Evolutionary conservation across 305 asterid genomes (phyloP).

Genomic region (Fraxinus xanthoxyloides): DNA sequence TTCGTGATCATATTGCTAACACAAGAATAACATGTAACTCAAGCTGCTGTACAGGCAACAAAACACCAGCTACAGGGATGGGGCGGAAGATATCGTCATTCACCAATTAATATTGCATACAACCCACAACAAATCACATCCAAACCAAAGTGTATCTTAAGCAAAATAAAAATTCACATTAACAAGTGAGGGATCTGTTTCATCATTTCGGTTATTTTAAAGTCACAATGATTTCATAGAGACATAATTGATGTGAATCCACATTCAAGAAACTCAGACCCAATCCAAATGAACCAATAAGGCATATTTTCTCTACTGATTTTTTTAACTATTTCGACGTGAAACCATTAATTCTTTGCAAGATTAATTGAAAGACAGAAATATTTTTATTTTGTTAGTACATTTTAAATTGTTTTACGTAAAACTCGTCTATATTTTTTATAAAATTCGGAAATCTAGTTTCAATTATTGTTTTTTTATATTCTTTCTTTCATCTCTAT

Average conservation of each 20-base stretch:
- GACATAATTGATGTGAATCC: background rate
- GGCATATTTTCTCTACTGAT: background rate
- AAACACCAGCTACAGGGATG: background rate
- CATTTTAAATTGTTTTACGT: no score
- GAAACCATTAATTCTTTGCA: background rate
- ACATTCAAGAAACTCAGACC: background rate
- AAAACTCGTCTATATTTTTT: no score
- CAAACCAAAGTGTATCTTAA: background rate
- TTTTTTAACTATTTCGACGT: background rate
- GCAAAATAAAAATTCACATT: background rate
- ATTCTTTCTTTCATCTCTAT: no score
- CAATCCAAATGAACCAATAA: slow-evolving; percentile 8
- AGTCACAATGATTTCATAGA: background rate
- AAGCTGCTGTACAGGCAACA: background rate
- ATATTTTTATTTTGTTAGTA: no score
- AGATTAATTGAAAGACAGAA: no score
- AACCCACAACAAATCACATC: background rate
- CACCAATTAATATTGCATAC: background rate
- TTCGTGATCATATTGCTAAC: background rate
- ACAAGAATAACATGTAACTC: background rate
- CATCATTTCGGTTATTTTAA: background rate
- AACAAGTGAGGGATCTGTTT: background rate
- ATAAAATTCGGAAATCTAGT: no score
- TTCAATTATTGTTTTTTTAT: no score
- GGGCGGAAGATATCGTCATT: background rate